phyloP scores from a whole-genome alignment of 2,329 filamentous ascomycete species.

The Pseudonectria foliicola region DNA sequence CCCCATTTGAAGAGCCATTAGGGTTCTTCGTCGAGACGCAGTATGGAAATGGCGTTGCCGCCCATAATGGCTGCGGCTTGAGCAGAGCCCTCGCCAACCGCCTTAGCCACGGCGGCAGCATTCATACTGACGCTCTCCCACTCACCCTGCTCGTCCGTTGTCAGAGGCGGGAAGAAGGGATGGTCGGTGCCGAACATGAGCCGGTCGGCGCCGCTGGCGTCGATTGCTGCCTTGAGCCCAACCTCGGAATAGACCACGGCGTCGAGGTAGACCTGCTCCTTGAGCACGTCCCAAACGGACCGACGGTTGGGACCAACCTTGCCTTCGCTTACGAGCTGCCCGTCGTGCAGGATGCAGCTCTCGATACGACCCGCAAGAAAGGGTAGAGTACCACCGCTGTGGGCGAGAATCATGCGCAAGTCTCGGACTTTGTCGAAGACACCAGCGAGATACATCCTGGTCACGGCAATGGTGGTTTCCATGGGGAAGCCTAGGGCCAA shows the following conservation, averaged over 20 bases:
- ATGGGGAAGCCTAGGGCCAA: constrained; percentile 83
- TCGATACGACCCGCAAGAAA: constrained; percentile 86
- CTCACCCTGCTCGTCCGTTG: constrained; percentile 51
- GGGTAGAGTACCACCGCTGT: constrained; percentile 81
- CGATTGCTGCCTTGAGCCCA: constrained; percentile 63
- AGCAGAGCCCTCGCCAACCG: constrained; percentile 39
- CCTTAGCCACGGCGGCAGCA: constrained; percentile 44
- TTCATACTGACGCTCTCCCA: constrained; percentile 62
- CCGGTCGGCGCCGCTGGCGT: constrained; percentile 59
- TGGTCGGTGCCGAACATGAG: constrained; percentile 79
- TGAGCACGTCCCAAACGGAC: constrained; percentile 49
- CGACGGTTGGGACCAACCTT: constrained; percentile 41
- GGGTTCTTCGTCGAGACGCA: constrained; percentile 28
- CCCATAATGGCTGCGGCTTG: constrained; percentile 50
- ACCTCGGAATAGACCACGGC: constrained; percentile 77
- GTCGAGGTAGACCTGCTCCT: constrained; percentile 77
- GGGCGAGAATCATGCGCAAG: constrained; percentile 71
- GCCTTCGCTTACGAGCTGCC: constrained; percentile 60
- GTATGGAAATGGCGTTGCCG: constrained; percentile 48
- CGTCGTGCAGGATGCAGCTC: constrained; percentile 79
- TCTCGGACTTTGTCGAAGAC: constrained; percentile 70
- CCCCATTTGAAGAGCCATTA: constrained; percentile 16
- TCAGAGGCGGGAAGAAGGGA: constrained; percentile 75
- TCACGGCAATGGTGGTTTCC: constrained; percentile 86
- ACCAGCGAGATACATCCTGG: constrained; percentile 78